phyloP scores from a whole-genome alignment of 441 rosid genomes.

The Gossypium gossypioides region DNA sequence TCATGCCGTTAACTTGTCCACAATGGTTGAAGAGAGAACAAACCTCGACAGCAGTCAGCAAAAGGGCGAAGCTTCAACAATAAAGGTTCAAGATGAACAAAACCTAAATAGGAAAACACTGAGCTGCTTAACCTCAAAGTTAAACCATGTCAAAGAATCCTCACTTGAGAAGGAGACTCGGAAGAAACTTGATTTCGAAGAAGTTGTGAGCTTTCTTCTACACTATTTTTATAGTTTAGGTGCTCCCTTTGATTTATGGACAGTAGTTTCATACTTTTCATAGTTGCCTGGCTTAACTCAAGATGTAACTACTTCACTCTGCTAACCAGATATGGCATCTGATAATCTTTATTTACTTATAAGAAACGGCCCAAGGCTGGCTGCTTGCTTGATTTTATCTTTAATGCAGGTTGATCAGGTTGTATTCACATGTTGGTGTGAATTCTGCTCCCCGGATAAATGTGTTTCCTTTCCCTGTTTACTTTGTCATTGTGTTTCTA shows the following conservation, averaged over 20 bases:
- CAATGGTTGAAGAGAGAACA: neutral
- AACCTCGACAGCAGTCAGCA: neutral
- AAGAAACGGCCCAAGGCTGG: neutral
- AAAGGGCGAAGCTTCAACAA: neutral
- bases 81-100: neutral
- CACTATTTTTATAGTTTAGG: neutral
- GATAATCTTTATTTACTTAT: neutral
- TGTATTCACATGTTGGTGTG: neutral
- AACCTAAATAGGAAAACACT: slow-evolving; percentile 14
- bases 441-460: neutral
- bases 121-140: neutral
- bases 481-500: neutral
- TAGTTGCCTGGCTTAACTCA: neutral
- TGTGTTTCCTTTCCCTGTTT: neutral
- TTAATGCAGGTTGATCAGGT: neutral
- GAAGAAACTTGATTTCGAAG: slow-evolving; percentile 42
- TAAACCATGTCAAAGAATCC: neutral
- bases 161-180: slow-evolving; percentile 20
- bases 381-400: neutral
- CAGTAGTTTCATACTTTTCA: neutral
- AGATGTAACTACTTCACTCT: neutral
- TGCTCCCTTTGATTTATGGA: neutral
- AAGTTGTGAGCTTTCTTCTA: slow-evolving; percentile 30
- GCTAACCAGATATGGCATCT: neutral
- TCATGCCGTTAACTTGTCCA: neutral